A percentile compares a stretch with the other conserved stretches of the same genome.
phyloP scores from a whole-genome alignment of 129 eudicot genomes.

The Saussurea involucrata region DNA sequence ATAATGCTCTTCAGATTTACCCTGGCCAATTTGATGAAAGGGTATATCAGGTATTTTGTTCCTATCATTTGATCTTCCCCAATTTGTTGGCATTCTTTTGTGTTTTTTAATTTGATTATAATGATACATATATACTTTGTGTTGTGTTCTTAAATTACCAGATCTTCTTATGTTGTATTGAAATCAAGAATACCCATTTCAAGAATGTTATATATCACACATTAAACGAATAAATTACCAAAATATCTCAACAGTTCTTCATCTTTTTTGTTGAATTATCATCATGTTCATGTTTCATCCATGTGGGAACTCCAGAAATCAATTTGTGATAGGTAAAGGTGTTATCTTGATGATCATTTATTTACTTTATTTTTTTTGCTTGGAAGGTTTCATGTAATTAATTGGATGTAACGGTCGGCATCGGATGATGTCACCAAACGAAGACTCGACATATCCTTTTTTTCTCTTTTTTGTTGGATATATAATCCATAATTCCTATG shows the following conservation, averaged over 20 bases:
- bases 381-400: background rate
- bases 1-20: constrained; percentile 93
- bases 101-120: constrained; percentile 7
- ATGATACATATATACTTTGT: background rate
- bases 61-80: background rate
- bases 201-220: background rate
- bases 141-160: background rate
- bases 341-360: background rate
- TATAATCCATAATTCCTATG: background rate
- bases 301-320: background rate
- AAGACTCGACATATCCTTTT: background rate
- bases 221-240: background rate
- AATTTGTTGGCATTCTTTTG: background rate
- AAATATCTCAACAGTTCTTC: background rate
- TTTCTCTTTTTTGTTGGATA: background rate
- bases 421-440: constrained; percentile 5
- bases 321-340: constrained; percentile 9
- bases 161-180: constrained; percentile 14
- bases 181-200: background rate
- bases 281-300: constrained; percentile 4
- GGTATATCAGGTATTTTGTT: constrained; percentile 58
- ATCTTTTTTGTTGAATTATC: background rate
- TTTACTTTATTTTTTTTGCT: background rate
- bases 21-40: constrained; percentile 87
- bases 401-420: background rate